These are phyloP conservation scores for Teratosphaeria nubilosa DNA, from an alignment of 2,329 filamentous ascomycete species.

Conservation along the genomic window DNA sequence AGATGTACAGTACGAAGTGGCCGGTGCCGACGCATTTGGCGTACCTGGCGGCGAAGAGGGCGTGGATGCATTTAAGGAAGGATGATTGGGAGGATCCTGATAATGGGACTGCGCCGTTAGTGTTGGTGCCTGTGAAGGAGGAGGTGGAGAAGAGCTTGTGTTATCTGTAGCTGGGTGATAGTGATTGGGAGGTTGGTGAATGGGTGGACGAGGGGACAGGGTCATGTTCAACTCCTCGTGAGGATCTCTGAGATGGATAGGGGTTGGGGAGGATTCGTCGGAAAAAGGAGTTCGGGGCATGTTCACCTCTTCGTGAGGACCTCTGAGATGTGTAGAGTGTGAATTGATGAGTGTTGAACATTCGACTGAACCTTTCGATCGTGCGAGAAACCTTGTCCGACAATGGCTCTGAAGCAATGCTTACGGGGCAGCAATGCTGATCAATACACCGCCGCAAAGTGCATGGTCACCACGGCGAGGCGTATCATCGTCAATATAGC, in stretches of 20 bases:
- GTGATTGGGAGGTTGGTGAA: neutral
- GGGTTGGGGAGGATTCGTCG: too few relatives aligned
- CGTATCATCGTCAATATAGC: too few relatives aligned
- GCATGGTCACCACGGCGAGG: too few relatives aligned
- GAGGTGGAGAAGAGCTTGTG: neutral
- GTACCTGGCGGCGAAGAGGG: constrained; percentile 5
- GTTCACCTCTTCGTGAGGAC: neutral
- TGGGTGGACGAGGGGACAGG: neutral
- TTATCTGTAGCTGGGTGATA: neutral
- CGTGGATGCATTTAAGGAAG: constrained; percentile 2
- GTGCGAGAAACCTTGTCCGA: too few relatives aligned
- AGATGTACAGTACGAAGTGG: constrained; percentile 6
- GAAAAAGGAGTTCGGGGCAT: neutral
- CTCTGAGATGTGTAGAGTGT: neutral
- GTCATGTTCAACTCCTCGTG: too few relatives aligned
- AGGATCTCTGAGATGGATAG: too few relatives aligned
- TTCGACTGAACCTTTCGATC: too few relatives aligned
- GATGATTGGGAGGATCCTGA: neutral
- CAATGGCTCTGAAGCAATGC: too few relatives aligned
- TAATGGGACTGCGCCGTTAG: neutral
- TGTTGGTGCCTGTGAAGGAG: constrained; percentile 1
- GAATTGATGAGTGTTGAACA: neutral
- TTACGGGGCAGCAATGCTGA: too few relatives aligned
- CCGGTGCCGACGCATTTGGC: constrained; percentile 8
- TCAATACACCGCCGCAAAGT: too few relatives aligned